These are phyloP conservation scores for Termitomyces sp. DNA, from an alignment of 768 basidiomycete species.

Conservation along the genomic window DNA sequence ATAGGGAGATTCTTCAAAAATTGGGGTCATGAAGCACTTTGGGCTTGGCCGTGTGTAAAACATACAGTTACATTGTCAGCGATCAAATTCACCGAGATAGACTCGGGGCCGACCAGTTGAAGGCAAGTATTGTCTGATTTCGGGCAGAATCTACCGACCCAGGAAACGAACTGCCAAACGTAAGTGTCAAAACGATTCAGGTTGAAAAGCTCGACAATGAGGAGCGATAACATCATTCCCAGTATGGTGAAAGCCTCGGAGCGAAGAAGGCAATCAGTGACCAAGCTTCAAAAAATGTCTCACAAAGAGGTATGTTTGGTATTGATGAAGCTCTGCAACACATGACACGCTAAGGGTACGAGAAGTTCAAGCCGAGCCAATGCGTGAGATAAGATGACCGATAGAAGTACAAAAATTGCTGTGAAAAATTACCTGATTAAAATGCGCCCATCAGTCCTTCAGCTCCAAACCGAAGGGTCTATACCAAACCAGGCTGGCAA, in stretches of 20 bases:
- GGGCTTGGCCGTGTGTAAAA: constrained; percentile 11
- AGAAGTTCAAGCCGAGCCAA: constrained; percentile 6
- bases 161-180: constrained; percentile 1
- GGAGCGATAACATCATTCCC: background rate
- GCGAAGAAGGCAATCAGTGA: constrained; percentile 2
- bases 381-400: constrained; percentile 4
- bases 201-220: background rate
- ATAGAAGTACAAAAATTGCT: constrained; percentile 1
- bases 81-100: constrained; percentile 1
- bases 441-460: constrained; percentile 3
- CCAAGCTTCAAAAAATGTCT: background rate
- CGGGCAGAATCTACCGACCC: background rate
- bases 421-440: background rate
- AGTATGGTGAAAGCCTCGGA: constrained; percentile 1
- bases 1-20: constrained; percentile 10
- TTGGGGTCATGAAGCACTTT: constrained; percentile 1
- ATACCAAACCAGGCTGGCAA: constrained; percentile 65
- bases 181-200: background rate
- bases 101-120: background rate
- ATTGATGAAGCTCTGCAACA: constrained; percentile 6
- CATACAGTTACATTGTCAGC: constrained; percentile 1
- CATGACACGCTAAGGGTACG: constrained; percentile 3
- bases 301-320: constrained; percentile 7
- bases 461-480: constrained; percentile 27
- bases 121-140: background rate